Percentiles rank a stretch among this genome's conserved stretches.
phyloP scores from a whole-genome alignment of 805 yeast genomes.

The Metahyphopichia silvanorum region DNA sequence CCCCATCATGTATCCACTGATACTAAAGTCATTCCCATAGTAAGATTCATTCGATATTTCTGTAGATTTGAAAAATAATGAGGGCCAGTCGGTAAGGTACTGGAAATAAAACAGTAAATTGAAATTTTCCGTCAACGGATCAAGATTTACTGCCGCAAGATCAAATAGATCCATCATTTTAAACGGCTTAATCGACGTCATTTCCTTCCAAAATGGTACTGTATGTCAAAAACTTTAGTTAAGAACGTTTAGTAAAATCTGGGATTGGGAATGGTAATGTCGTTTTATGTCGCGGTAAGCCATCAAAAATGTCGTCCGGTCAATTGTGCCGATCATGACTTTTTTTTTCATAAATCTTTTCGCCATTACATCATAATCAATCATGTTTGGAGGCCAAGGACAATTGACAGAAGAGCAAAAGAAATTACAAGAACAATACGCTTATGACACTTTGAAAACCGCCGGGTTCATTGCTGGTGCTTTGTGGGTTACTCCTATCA shows the following conservation, averaged over 20 bases:
- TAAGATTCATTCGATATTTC: conserved; percentile 26
- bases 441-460: conserved; percentile 53
- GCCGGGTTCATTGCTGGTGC: conserved; percentile 66
- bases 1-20: conserved; percentile 88
- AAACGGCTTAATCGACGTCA: conserved; percentile 90
- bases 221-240: no score
- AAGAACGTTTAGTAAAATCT: no score
- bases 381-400: conserved; percentile 51
- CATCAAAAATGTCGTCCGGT: no score
- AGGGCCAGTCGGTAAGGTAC: conserved; percentile 84
- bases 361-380: conserved; percentile 1
- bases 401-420: conserved; percentile 60
- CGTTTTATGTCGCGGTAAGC: no score
- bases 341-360: not conserved
- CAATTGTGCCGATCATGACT: not conserved
- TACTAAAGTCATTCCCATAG: conserved; percentile 15
- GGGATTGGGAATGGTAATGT: no score
- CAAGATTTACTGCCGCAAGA: conserved; percentile 75
- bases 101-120: conserved; percentile 79
- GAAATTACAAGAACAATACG: conserved; percentile 60
- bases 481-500: conserved; percentile 57
- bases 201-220: no score
- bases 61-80: conserved; percentile 74
- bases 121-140: conserved; percentile 89
- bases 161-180: conserved; percentile 80